Base-by-base conservation (phyloP, 179 eudicot genomes). In the Carnegiea gigantea region DNA sequence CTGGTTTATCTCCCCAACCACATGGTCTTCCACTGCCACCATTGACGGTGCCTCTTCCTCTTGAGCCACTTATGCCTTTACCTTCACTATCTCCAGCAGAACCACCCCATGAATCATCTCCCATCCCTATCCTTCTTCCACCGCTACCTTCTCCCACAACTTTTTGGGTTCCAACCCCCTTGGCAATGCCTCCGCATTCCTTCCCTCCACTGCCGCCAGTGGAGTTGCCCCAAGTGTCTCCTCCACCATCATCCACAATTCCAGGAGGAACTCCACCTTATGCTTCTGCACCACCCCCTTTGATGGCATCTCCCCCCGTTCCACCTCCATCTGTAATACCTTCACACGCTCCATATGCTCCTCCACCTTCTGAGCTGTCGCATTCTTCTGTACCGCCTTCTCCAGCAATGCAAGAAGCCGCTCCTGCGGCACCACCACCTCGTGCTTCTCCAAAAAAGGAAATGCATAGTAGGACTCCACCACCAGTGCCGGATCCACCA, bases 401-500 rank as follows among this genome's bases (percentile, higher is more conserved):
- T 73, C 86, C 88, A 78, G 70, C 49, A 5, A 33, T 26, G 73
- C 78, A 77, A 40, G 70, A 26, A 43, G 54, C 49, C 78, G 73
- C 70, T 76, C 84, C 77, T 38, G 60, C 81, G 48, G 76, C 67
- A 71, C 51, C 84, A 38, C 86, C 84, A 49, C 86, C 88, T 78
- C 81, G 13, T 70, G 72, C 82, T 59, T 80, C 90, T 79, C 79
- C 82, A 33, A 38, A 65, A 21, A 48, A 77, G 8, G 87, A 77
- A 49, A 75, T 78, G 36, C 81, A 78, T 67, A 38, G 57, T 24
- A 80, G 81, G 36, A 84, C 78, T 78, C 86, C 88, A 38, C 82
- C 85, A 46, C 54, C 83, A 48, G 73, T 70, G n/a, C 75, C 75
- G 76, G 75, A 83, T 67, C 59, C 88, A 76, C 82, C 88, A 81